These are phyloP conservation scores for Pisolithus tinctorius DNA, from an alignment of 768 basidiomycete genomes.

Conservation along the genomic window DNA sequence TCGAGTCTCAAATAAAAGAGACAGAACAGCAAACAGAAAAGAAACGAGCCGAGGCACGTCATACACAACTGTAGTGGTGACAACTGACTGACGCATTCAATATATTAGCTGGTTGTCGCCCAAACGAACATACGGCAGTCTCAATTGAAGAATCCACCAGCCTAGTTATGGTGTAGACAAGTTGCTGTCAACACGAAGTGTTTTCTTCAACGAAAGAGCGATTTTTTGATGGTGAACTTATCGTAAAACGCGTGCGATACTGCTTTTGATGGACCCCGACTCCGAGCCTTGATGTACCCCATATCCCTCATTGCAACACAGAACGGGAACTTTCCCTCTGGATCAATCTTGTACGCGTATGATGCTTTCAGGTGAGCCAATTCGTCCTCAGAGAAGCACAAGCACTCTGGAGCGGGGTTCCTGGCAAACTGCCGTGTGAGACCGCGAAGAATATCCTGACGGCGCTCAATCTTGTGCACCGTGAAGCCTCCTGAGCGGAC, in stretches of 20 bases:
- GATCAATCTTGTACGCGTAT: conserved; percentile 41
- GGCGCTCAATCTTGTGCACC: conserved; percentile 31
- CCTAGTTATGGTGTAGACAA: neutral
- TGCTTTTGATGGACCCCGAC: conserved; percentile 34
- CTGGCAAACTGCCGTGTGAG: conserved; percentile 37
- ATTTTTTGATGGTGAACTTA: conserved; percentile 24
- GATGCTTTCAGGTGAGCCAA: conserved; percentile 40
- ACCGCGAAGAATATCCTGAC: conserved; percentile 42
- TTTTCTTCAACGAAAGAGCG: conserved; percentile 3
- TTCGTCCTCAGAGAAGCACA: conserved; percentile 14
- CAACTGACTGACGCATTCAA: conserved; percentile 9
- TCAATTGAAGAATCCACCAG: conserved; percentile 19
- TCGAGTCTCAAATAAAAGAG: conserved; percentile 79
- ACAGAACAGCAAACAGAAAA: conserved; percentile 68
- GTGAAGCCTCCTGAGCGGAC: conserved; percentile 29
- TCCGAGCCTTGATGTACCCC: conserved; percentile 44
- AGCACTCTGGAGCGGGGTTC: conserved; percentile 25
- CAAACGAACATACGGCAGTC: conserved; percentile 48
- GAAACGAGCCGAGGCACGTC: conserved; percentile 71
- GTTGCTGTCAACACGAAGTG: neutral
- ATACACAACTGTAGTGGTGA: neutral
- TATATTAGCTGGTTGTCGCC: conserved; percentile 53
- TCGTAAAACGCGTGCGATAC: conserved; percentile 40
- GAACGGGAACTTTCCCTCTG: conserved; percentile 40
- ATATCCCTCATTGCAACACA: conserved; percentile 50